Evolutionary conservation across 768 basidiomycete species (phyloP).

Genomic region (Baorangia bicolor): DNA sequence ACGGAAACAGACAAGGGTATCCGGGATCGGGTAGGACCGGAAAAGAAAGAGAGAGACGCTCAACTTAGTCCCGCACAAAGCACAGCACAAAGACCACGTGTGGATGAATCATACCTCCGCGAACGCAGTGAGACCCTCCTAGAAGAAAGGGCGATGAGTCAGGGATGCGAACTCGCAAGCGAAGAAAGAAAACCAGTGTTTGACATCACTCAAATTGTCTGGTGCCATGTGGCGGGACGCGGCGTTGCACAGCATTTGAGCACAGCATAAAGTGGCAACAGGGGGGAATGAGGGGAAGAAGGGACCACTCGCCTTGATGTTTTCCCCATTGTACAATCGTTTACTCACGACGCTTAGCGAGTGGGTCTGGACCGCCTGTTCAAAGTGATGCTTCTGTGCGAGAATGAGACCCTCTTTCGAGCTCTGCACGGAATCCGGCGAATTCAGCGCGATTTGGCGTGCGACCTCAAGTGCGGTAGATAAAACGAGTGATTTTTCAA

Average conservation of each 20-base stretch:
- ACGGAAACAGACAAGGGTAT: background rate
- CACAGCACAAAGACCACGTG: constrained; percentile 2
- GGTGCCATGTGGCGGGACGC: background rate
- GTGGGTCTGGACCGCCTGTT: constrained; percentile 49
- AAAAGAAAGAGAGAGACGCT: background rate
- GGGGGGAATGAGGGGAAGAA: background rate
- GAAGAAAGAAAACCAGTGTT: background rate
- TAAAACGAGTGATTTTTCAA: constrained; percentile 52
- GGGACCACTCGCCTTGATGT: constrained; percentile 58
- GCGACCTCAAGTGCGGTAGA: constrained; percentile 63
- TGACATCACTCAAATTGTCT: constrained; percentile 3
- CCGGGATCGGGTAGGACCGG: constrained; percentile 8
- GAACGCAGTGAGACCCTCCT: constrained; percentile 76
- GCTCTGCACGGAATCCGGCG: constrained; percentile 76
- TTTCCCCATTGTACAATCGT: constrained; percentile 56
- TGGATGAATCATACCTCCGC: constrained; percentile 30
- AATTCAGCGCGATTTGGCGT: constrained; percentile 56
- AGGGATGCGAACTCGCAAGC: background rate
- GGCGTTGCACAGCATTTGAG: background rate
- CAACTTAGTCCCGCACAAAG: background rate
- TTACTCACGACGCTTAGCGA: constrained; percentile 47
- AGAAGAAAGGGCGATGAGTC: constrained; percentile 18
- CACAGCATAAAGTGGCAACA: background rate
- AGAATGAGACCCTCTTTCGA: constrained; percentile 71
- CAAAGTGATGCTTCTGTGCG: constrained; percentile 49